These are phyloP conservation scores for Lasiosphaeria ovina DNA, from an alignment of 495 filamentous ascomycete species.

Conservation along the genomic window DNA sequence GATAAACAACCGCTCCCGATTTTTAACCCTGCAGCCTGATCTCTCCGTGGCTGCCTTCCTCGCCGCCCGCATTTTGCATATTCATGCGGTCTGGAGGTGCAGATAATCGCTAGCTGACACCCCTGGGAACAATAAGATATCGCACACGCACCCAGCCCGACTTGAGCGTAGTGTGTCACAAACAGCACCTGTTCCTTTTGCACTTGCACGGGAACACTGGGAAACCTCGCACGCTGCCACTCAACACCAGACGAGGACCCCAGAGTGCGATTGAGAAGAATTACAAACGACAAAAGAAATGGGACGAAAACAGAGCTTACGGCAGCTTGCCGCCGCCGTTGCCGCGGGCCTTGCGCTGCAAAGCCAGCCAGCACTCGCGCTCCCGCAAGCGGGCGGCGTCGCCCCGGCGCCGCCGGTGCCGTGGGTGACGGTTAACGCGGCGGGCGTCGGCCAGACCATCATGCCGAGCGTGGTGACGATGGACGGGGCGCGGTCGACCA, in stretches of 20 bases:
- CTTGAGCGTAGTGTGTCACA: neutral
- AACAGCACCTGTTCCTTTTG: neutral
- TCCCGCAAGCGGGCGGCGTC: conserved; percentile 15
- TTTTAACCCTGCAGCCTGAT: conserved; percentile 21
- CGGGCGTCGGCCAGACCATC: conserved; percentile 24
- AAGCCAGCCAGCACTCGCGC: conserved; percentile 8
- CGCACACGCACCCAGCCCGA: neutral
- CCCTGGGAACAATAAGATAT: neutral
- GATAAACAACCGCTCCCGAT: neutral
- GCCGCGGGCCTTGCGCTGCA: conserved; percentile 5
- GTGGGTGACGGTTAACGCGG: conserved; percentile 30
- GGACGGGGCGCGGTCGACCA: conserved; percentile 25
- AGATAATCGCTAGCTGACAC: neutral
- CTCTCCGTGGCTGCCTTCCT: neutral
- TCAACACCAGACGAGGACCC: neutral
- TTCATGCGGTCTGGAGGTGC: conserved; percentile 12
- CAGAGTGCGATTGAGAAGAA: conserved; percentile 5
- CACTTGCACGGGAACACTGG: neutral
- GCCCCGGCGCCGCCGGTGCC: conserved; percentile 9
- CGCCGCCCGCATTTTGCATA: conserved; percentile 7
- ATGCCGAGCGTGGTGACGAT: conserved; percentile 23
- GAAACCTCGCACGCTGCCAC: neutral
- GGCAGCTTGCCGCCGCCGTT: conserved; percentile 9
- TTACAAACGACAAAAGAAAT: conserved; percentile 3
- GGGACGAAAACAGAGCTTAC: neutral